These are phyloP conservation scores for Trifolium dubium DNA, from an alignment of 306 rosid species.

Conservation along the genomic window DNA sequence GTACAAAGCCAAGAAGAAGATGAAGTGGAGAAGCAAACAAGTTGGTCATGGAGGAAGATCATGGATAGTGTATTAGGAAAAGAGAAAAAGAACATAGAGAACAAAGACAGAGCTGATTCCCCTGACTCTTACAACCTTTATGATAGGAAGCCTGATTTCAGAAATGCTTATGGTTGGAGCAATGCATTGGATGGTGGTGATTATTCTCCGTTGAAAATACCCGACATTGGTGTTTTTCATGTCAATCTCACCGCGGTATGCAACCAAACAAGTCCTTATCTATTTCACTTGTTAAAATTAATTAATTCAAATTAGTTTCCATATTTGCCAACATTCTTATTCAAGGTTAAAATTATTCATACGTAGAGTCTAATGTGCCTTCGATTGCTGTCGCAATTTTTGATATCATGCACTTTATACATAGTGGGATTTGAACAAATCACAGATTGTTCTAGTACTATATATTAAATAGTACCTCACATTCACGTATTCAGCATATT, in stretches of 20 bases:
- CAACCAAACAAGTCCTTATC: slow-evolving; percentile 1
- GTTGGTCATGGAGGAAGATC: slow-evolving; percentile 76
- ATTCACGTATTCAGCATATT: too few relatives aligned
- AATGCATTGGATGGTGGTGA: slow-evolving; percentile 55
- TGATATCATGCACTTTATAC: too few relatives aligned
- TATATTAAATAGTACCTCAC: too few relatives aligned
- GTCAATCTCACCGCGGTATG: slow-evolving; percentile 82
- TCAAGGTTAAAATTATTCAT: too few relatives aligned
- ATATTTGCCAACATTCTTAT: too few relatives aligned
- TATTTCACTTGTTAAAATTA: background rate
- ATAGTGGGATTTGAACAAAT: too few relatives aligned
- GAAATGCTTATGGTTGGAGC: slow-evolving; percentile 79
- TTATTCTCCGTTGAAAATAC: slow-evolving; percentile 54
- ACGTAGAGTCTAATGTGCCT: too few relatives aligned
- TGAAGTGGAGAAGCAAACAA: slow-evolving; percentile 36
- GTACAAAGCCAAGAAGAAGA: slow-evolving; percentile 40
- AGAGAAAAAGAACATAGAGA: slow-evolving; percentile 17
- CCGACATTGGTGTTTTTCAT: slow-evolving; percentile 62
- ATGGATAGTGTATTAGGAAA: slow-evolving; percentile 44
- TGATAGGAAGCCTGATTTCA: slow-evolving; percentile 58
- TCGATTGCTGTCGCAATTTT: too few relatives aligned
- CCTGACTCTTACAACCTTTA: slow-evolving; percentile 70
- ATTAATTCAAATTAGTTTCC: too few relatives aligned
- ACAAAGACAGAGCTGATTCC: slow-evolving; percentile 49
- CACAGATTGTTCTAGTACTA: too few relatives aligned